Evolutionary conservation across 2,329 filamentous ascomycete genomes (phyloP), one percentile per base, ranked within the genome.

Genomic region (Fusarium odoratissimum): DNA sequence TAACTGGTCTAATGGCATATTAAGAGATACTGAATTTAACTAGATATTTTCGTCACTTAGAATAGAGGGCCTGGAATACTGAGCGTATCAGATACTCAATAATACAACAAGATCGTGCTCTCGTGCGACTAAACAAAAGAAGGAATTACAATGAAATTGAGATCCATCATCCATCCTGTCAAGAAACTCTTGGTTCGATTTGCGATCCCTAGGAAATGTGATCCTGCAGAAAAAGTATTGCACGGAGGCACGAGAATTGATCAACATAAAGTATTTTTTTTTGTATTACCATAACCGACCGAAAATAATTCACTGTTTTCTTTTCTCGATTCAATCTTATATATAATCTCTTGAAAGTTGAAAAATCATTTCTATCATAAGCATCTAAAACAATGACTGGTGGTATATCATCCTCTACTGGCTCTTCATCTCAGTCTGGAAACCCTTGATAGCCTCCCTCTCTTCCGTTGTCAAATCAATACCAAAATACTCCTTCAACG

Each of bases 401-500:
- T 59, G 51, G 67, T 72, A 59, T 68, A 56, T 23, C 42, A 28
- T 25, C 4, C 4, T 30, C 46, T 60, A 74, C 45, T 60, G 38
- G 41, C 35, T 62, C 38, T 67, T 75, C 55, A 89, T 78, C 78
- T 89, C 85, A 5, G 85, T 85, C n/a, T 74, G 74, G 75, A 85
- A 80, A 5, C 88, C 88, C 60, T 76, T 82, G 37, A 91, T 88
- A 6, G 84, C 87, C 31, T 78, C 75, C 37, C 79, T 82, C 77
- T 91, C 89, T 70, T 87, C 83, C 5, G 83, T 80, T 5, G 81
- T 84, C 67, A 91, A 78, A 37, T 81, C 79, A 69, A 91, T 85
- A 17, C 81, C 85, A 80, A 91, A 90, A 75, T 83, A 84, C 69
- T 85, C 82, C 57, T 81, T 83, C 71, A 91, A 75, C 16, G 83